Evolutionary conservation across 2,329 filamentous ascomycete genomes (phyloP), one percentile per base, ranked within the genome.

Genomic region (Scedosporium minutisporum): DNA sequence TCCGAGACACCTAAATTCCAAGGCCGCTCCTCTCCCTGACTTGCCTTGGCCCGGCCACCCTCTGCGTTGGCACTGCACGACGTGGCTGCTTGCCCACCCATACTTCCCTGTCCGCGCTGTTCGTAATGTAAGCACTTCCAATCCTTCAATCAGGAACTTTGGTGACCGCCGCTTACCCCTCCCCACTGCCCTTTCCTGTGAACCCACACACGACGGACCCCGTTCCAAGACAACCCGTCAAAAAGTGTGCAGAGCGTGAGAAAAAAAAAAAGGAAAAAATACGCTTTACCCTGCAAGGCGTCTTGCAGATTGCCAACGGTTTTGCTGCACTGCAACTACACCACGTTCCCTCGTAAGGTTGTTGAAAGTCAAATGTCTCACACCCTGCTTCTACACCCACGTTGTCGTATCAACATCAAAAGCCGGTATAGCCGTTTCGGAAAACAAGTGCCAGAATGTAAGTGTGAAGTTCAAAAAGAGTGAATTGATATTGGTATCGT

Each of bases 401-500:
- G 38, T 42, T 42, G 18, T 42, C 41, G 38, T 38, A 25, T 42
- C 33, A 42, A 18, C n/a, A 29, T 21, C 33, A 18, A 57, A n/a
- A 41, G n/a, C 21, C n/a, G 6, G 27, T 16, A 7, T 18, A 10
- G 16, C 18, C 4, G 41, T 44, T 27, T 33, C 23, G 16, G 27
- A 61, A 29, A 29, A 9, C 46, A 33, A 23, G 12, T 51, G 42
- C 6, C 14, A 10, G 27, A 59, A 46, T 38, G 29, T 25, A 27
- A 33, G 44, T 46, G 48, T 61, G n/a, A 58, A 46, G 27, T 38
- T 38, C 14, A 38, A 58, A 41, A 38, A 27, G n/a, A 55, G 14
- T 55, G 51, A 55, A 55, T 55, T 38, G 51, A 48, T 55, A 29
- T 55, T 55, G 51, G 51, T 55, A 55, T 55, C 51, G 51, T 55